A percentile compares a stretch with the other conserved stretches of the same genome.
Evolutionary conservation across 2,329 filamentous ascomycete species (phyloP).

Genomic region (Leptographium wingfieldii): DNA sequence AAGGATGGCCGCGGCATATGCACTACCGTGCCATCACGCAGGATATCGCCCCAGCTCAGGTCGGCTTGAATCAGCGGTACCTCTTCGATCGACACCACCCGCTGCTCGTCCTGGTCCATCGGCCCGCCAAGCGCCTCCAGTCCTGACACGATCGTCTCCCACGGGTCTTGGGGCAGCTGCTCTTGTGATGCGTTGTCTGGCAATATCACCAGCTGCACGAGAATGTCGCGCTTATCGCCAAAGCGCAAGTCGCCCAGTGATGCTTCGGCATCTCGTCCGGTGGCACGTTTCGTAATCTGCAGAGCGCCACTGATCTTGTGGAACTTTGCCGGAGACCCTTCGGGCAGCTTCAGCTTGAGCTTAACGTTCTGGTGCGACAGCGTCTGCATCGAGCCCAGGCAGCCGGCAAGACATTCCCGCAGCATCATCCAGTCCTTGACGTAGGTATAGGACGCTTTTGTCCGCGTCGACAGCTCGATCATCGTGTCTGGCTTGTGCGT

Average conservation of each 20-base stretch:
- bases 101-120: conserved; percentile 73
- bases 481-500: conserved; percentile 98
- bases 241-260: conserved; percentile 85
- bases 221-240: conserved; percentile 84
- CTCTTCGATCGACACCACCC: conserved; percentile 79
- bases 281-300: conserved; percentile 91
- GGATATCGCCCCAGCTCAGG: conserved; percentile 82
- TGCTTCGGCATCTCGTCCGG: conserved; percentile 86
- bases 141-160: conserved; percentile 94
- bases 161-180: conserved; percentile 79
- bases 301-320: conserved; percentile 96
- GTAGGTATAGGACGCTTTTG: conserved; percentile 94
- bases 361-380: conserved; percentile 98
- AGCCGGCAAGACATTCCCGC: conserved; percentile 87
- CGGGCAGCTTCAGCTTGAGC: conserved; percentile 82
- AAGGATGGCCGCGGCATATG: conserved; percentile 83
- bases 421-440: conserved; percentile 99
- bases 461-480: conserved; percentile 91
- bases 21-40: conserved; percentile 73
- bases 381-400: conserved; percentile 80
- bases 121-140: conserved; percentile 85
- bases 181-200: conserved; percentile 77
- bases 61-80: conserved; percentile 92
- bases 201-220: conserved; percentile 86
- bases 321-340: conserved; percentile 95